Conservation (phyloP, 768 basidiomycete species). For the Lenzites betulinus region DNA sequence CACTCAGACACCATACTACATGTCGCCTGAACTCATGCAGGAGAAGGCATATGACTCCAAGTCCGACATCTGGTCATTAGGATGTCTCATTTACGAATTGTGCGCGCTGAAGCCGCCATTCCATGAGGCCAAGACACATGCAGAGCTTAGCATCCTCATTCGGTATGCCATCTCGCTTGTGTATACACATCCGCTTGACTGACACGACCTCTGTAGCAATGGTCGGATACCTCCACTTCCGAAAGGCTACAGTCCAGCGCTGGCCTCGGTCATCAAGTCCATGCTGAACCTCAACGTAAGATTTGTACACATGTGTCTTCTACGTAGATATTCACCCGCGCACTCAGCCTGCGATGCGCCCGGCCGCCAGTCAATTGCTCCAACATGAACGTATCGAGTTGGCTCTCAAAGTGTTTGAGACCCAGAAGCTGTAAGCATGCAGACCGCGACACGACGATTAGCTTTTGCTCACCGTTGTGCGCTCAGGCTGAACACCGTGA, state of each 20-base stretch:
- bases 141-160: conserved; percentile 81
- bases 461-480: background rate
- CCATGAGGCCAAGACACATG: conserved; percentile 89
- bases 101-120: conserved; percentile 94
- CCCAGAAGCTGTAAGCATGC: conserved; percentile 69
- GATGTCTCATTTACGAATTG: conserved; percentile 95
- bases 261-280: conserved; percentile 75
- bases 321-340: conserved; percentile 29
- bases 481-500: conserved; percentile 62
- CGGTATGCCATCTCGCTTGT: conserved; percentile 46
- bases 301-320: background rate
- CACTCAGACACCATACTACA: conserved; percentile 95
- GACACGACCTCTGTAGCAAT: conserved; percentile 46
- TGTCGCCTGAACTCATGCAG: conserved; percentile 98
- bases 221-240: conserved; percentile 92
- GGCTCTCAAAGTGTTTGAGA: conserved; percentile 70
- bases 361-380: conserved; percentile 77
- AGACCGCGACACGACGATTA: background rate
- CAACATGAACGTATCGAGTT: conserved; percentile 78
- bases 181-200: background rate
- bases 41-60: conserved; percentile 98
- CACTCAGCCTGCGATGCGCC: conserved; percentile 79
- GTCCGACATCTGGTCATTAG: conserved; percentile 98
- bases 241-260: conserved; percentile 72
- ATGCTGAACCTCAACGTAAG: conserved; percentile 86